Evolutionary conservation across 345 rosid genomes (phyloP), one percentile per base, ranked within the genome.

Genomic region (Brassica nigra): DNA sequence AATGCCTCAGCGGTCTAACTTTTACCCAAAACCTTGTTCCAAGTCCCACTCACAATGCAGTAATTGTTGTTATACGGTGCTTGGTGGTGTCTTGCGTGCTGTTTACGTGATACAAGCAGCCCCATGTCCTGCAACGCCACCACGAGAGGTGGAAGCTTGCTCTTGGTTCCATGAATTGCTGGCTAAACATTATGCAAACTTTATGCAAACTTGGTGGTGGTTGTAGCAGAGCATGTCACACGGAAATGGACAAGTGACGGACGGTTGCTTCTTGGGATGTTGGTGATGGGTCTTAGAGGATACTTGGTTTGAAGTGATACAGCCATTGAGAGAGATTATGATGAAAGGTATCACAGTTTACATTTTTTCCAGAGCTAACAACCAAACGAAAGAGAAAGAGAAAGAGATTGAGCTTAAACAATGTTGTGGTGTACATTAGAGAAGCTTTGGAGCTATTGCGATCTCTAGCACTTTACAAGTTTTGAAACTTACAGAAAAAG

Each of bases 11-110:
- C 91, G 76, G 85, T 86, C 73, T 83, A 90, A 5, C 74, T 33
- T 44, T 85, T 62, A 69, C 92, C 97, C 88, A 92, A 81, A 52
- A 89, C 71, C 39, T 81, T 79, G 71, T 91, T 94, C 90, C 99
- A 94, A 1, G 80, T 73, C 31, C 97, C 99, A 81, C 95, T 92
- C 52, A 95, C 94, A 52, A 92, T 90, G 86, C 99, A 91, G 75
- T 95, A 92, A 36, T 89, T 92, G 80, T 88, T 90, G 84, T 91
- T 91, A 77, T 90, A 92, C 0, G 97, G 97, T 2, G 89, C 82
- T 61, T 94, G 82, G 77, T 95, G 97, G 65, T 94, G 98, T 0
- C 86, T 88, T 0, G 71, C 85, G 6, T 95, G 97, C 33, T 92
- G 92, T 2, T 68, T 18, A 74, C 97, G 79, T 0, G 97, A 91